Evolutionary conservation across 768 basidiomycete species (phyloP), one percentile per base, ranked within the genome.

Genomic region (Tulasnella sp.): DNA sequence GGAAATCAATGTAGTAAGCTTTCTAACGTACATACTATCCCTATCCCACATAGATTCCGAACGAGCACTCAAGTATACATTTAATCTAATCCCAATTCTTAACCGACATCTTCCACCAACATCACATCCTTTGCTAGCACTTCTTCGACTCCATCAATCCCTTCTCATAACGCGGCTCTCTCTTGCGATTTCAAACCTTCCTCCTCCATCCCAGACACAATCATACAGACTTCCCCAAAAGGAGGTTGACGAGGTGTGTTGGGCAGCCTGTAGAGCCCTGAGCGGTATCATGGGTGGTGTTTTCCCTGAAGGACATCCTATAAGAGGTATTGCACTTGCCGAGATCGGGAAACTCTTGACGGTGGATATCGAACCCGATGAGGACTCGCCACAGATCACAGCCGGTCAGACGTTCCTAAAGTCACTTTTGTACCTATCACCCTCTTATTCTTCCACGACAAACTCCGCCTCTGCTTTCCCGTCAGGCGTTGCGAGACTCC

Each of bases 321-420:
- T 83, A 1, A 72, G 84, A 1, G 86, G 76, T 0, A 67, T 92
- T 20, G 78, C 83, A 3, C 66, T 81, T 6, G 78, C 81, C 2
- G 89, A 92, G 62, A 69, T 87, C 5, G 88, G 84, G 0, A 91
- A 89, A 65, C 66, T 90, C 5, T 70, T 91, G 5, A 76, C 77
- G 0, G 81, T 89, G 0, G 84, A 89, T 58, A 63, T 65, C 3
- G 74, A 77, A 3, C 62, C 62, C 1, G 53, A 58, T 29, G 54
- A 29, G 19, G 56, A 49, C 16, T 53, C 25, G 35, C 24, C 47
- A 9, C 13, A 35, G 8, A 32, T 55, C 24, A 32, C 35, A 20
- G 61, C 33, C 22, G 55, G 51, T 10, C 51, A 58, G 13, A 33
- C 61, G 0, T 85, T 79, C 6, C 20, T 41, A 29, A 42, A 42